A percentile compares a stretch with the other conserved stretches of the same genome.
These are phyloP conservation scores for Luzula sylvatica DNA, from an alignment of 176 grass and related monocot genomes.

Conservation along the genomic window DNA sequence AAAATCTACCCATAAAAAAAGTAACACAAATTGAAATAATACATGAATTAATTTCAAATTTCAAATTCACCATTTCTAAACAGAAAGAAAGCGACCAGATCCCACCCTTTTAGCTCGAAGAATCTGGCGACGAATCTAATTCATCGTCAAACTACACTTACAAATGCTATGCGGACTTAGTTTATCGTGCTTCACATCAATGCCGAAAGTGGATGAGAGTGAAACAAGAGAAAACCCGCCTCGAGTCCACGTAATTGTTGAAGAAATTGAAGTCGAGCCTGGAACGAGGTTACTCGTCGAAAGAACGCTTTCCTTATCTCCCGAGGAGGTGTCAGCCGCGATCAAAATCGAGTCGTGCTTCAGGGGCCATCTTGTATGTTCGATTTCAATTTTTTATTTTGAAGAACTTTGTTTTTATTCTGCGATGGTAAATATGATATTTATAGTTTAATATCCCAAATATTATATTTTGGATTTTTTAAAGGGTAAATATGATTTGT, in stretches of 20 bases:
- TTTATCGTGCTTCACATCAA: not conserved
- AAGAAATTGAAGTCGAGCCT: not conserved
- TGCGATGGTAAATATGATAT: not conserved
- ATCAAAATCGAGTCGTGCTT: constrained; percentile 28
- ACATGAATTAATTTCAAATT: not conserved
- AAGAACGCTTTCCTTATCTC: not conserved
- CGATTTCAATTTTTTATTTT: not conserved
- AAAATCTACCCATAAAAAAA: not conserved
- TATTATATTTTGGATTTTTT: not conserved
- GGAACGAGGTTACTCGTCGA: not conserved
- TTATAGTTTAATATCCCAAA: not conserved
- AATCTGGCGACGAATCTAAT: not conserved
- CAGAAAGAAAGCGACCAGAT: not conserved
- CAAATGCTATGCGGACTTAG: not conserved
- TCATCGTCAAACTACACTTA: too few species aligned
- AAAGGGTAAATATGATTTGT: not conserved
- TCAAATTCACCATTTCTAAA: not conserved
- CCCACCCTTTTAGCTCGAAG: too few species aligned
- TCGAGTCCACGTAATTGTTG: not conserved
- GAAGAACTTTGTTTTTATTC: not conserved
- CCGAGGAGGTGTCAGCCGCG: constrained; percentile 5
- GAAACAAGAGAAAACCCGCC: not conserved
- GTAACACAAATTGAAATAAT: not conserved
- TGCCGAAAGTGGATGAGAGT: not conserved
- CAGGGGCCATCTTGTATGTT: constrained; percentile 30